Evolutionary conservation across 805 yeast species (phyloP).

Genomic region (Metschnikowia rubicola): DNA sequence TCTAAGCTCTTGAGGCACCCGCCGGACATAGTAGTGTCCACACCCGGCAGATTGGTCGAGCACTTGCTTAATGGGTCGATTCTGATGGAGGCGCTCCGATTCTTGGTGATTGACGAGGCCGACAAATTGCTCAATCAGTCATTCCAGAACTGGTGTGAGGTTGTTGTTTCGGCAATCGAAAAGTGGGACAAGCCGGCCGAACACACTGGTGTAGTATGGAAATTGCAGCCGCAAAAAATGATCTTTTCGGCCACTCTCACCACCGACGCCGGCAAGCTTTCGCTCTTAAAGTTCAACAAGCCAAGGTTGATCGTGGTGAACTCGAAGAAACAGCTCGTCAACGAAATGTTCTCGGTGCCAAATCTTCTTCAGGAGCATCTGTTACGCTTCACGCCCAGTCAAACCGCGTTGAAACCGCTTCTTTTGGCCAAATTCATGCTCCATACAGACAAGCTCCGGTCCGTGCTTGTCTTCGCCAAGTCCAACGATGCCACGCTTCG

Average conservation of each 20-base stretch:
- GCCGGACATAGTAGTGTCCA: slow-evolving; percentile 70
- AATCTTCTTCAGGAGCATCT: slow-evolving; percentile 44
- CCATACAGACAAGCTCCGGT: slow-evolving; percentile 26
- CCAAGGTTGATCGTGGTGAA: slow-evolving; percentile 80
- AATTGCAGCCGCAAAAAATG: slow-evolving; percentile 51
- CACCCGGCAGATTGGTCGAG: slow-evolving; percentile 84
- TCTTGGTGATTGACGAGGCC: slow-evolving; percentile 76
- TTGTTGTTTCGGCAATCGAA: slow-evolving; percentile 41
- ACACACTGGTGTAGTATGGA: slow-evolving; percentile 31
- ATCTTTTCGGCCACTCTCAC: slow-evolving; percentile 92
- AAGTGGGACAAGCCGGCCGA: slow-evolving; percentile 14
- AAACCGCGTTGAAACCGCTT: slow-evolving; percentile 65
- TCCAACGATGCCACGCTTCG: slow-evolving; percentile 88
- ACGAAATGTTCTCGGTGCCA: slow-evolving; percentile 63
- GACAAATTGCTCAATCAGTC: slow-evolving; percentile 80
- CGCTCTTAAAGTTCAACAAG: slow-evolving; percentile 61
- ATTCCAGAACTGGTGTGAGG: slow-evolving; percentile 88
- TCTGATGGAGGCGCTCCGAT: slow-evolving; percentile 51
- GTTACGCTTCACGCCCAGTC: slow-evolving; percentile 37
- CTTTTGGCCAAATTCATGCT: slow-evolving; percentile 56
- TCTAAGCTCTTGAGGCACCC: slow-evolving; percentile 36
- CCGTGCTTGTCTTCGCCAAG: slow-evolving; percentile 61
- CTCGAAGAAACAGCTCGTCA: slow-evolving; percentile 42
- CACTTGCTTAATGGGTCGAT: slow-evolving; percentile 49
- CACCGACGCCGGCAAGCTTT: slow-evolving; percentile 83